Base-by-base conservation (phyloP, 306 rosid species). In the Vigna radiata region DNA sequence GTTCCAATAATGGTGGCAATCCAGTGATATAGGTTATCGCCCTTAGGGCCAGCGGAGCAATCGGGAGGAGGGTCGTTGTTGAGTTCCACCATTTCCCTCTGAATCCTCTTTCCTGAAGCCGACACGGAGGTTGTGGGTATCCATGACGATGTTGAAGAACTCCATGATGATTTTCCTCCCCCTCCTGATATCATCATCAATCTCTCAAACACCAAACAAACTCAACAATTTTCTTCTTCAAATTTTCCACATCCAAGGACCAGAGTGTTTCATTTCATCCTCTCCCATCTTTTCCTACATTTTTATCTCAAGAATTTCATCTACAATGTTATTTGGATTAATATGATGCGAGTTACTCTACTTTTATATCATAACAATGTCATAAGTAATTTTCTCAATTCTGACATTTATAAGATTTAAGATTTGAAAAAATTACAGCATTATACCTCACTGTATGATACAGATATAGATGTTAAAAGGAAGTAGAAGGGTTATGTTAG, bases 21-120 rank as follows among this genome's bases (percentile, higher is more conserved):
- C 97, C 98, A 94, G 67, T 94, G 91, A 74, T 91, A 94, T 73
- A 94, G 93, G 73, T 94, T 94, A 82, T 94, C 98, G 15, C 98
- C 98, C 83, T 91, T 94, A 21, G 98, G 97, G 5, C 98, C 97
- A 29, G 97, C 98, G 29, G 93, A 90, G 85, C 90, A 94, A 44
- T 87, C 79, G 7, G 91, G 87, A 82, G 98, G 96, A 50, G 97
- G 93, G 55, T 91, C 93, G 54, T 53, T 68, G 88, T 89, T 85
- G 52, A 94, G 91, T 78, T 91, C 97, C 31, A 63, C 81, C 98
- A 94, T 91, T 77, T 94, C 98, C 33, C 89, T 87, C 68, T 89
- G 98, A 53, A 94, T 91, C 72, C 98, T 81, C 89, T 86, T 94
- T 36, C 97, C 98, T 0, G 98, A 90, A 1, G 97, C 90, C 0